These are phyloP conservation scores for Leccinum imitatum DNA, from an alignment of 768 basidiomycete genomes.

Conservation along the genomic window DNA sequence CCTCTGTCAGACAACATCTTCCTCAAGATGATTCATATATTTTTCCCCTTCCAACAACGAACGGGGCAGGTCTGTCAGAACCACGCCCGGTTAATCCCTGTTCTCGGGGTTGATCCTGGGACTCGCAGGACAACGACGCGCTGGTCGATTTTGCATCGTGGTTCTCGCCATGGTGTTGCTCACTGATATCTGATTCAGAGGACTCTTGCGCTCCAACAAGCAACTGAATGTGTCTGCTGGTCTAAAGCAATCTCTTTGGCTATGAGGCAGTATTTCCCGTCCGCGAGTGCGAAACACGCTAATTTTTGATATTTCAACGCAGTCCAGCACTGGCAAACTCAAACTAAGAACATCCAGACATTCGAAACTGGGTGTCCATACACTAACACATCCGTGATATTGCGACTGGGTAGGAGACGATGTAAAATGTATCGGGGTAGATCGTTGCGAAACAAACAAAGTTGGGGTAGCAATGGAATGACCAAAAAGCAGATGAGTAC, in stretches of 20 bases:
- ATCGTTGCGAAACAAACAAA: slow-evolving; percentile 20
- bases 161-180: not conserved
- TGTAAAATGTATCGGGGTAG: slow-evolving; percentile 22
- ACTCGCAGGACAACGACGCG: not conserved
- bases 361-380: slow-evolving; percentile 21
- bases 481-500: slow-evolving; percentile 18
- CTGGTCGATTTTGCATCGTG: not conserved
- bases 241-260: not conserved
- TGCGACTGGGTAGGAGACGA: slow-evolving; percentile 7
- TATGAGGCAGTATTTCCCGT: not conserved
- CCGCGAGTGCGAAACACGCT: not conserved
- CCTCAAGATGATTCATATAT: not conserved
- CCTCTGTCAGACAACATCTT: not conserved
- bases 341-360: slow-evolving; percentile 2
- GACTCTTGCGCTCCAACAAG: not conserved
- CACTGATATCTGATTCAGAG: not conserved
- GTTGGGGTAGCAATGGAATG: slow-evolving; percentile 10
- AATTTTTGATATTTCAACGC: not conserved
- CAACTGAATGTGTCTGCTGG: too few species aligned
- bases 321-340: not conserved
- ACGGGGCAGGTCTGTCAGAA: not conserved
- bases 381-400: slow-evolving; percentile 16
- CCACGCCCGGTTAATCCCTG: not conserved
- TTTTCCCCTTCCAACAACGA: not conserved
- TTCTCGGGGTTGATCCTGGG: not conserved